Percentiles rank a stretch among this genome's conserved stretches.
phyloP scores from a whole-genome alignment of 176 grass and related monocot genomes.

The Aegilops longissima region DNA sequence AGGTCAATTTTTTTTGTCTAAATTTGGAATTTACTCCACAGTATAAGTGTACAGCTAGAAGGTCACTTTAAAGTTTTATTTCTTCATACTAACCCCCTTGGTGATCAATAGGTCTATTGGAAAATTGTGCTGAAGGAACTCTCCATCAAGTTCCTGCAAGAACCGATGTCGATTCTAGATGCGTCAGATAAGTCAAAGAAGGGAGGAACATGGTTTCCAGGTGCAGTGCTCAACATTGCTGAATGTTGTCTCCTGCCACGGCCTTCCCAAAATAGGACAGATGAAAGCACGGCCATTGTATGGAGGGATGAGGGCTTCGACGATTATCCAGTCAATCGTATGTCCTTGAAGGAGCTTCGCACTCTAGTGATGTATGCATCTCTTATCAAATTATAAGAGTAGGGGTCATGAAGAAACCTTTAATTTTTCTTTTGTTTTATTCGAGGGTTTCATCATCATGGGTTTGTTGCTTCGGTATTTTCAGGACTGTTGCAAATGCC shows the following conservation, averaged over 20 bases:
- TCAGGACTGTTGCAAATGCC: conserved; percentile 73
- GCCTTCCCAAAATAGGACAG: conserved; percentile 56
- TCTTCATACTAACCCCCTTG: not conserved
- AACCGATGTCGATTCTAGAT: conserved; percentile 67
- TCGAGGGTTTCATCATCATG: not conserved
- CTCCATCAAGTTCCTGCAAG: conserved; percentile 55
- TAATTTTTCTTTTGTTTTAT: not conserved
- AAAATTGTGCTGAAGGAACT: conserved; percentile 62
- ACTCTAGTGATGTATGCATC: conserved; percentile 66
- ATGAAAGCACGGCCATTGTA: conserved; percentile 77
- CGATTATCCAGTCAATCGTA: conserved; percentile 63
- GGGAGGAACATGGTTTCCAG: conserved; percentile 75
- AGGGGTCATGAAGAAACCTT: not conserved
- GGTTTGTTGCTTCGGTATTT: conserved; percentile 24
- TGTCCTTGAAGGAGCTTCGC: conserved; percentile 80
- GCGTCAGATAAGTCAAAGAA: conserved; percentile 58
- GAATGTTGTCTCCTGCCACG: conserved; percentile 89
- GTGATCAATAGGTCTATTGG: conserved; percentile 64
- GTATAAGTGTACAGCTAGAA: not conserved
- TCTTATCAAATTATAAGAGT: conserved; percentile 19
- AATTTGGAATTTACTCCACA: not conserved
- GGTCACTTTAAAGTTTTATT: not conserved
- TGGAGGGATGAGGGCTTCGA: conserved; percentile 88
- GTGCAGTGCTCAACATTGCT: conserved; percentile 81
- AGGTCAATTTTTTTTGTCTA: conserved; percentile 37